phyloP scores from a whole-genome alignment of 495 filamentous ascomycete species.

The Rhypophila decipiens region DNA sequence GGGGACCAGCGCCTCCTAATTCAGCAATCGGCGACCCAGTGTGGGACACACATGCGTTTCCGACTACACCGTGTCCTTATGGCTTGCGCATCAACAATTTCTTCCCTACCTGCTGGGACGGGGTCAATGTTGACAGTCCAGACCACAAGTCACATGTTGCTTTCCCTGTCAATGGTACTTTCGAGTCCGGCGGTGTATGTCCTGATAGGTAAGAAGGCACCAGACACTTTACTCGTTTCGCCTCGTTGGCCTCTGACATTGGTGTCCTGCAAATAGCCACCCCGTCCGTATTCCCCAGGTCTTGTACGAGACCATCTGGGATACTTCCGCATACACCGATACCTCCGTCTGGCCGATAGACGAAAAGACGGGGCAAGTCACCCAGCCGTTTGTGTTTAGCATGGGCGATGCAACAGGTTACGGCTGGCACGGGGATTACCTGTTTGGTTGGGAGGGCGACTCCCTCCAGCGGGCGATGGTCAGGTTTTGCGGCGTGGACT shows the following conservation, averaged over 20 bases:
- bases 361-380: too few relatives aligned
- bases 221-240: too few relatives aligned
- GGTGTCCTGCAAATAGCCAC: constrained; percentile 4
- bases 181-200: constrained; percentile 22
- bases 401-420: constrained; percentile 31
- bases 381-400: constrained; percentile 37
- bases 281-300: constrained; percentile 27
- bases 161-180: constrained; percentile 25
- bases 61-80: constrained; percentile 8
- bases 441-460: constrained; percentile 33
- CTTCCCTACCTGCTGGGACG: constrained; percentile 16
- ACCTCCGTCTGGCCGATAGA: constrained; percentile 30
- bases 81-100: constrained; percentile 19
- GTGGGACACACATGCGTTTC: constrained; percentile 9
- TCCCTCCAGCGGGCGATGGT: constrained; percentile 32
- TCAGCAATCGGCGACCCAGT: constrained; percentile 10
- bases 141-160: constrained; percentile 32
- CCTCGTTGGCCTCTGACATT: background rate
- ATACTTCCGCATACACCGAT: constrained; percentile 30
- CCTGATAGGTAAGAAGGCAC: constrained; percentile 14
- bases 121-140: constrained; percentile 20
- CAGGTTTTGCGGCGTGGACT: constrained; percentile 25
- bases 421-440: constrained; percentile 31
- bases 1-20: constrained; percentile 9
- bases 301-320: constrained; percentile 36